These are phyloP conservation scores for barrel medic (Medicago truncatula) DNA, from an alignment of 306 rosid genomes.

Conservation along the genomic window MtrunA17r5.0-ANR NC_053046.1:28469001-28469500, in stretches of 20 bases:
- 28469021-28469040: slow-evolving; percentile 92
- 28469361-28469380: slow-evolving; percentile 97
- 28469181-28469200: slow-evolving; percentile 95
- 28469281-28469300: slow-evolving; percentile 93
- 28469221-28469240: slow-evolving; percentile 99
- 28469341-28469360: slow-evolving; percentile 81
- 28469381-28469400: slow-evolving; percentile 99
- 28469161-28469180: slow-evolving; percentile 97
- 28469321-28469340: slow-evolving; percentile 93
- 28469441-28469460: slow-evolving; percentile 98
- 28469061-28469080: slow-evolving; percentile 99
- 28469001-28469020: slow-evolving; percentile 75
- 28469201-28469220: slow-evolving; percentile 96
- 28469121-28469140: slow-evolving; percentile 87
- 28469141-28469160: slow-evolving; percentile 96
- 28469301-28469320: slow-evolving; percentile 89
- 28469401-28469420: slow-evolving; percentile 94
- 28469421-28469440: slow-evolving; percentile 92
- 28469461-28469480: slow-evolving; percentile 88
- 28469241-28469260: slow-evolving; percentile 91
- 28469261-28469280: slow-evolving; percentile 89
- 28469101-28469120: slow-evolving; percentile 75
- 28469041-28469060: slow-evolving; percentile 99
- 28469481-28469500: slow-evolving; percentile 76
- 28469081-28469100: slow-evolving; percentile 99